Evolutionary conservation across 1,139 yeast genomes (phyloP), one percentile per base, ranked within the genome.

Genomic region (Diutina catenulata): DNA sequence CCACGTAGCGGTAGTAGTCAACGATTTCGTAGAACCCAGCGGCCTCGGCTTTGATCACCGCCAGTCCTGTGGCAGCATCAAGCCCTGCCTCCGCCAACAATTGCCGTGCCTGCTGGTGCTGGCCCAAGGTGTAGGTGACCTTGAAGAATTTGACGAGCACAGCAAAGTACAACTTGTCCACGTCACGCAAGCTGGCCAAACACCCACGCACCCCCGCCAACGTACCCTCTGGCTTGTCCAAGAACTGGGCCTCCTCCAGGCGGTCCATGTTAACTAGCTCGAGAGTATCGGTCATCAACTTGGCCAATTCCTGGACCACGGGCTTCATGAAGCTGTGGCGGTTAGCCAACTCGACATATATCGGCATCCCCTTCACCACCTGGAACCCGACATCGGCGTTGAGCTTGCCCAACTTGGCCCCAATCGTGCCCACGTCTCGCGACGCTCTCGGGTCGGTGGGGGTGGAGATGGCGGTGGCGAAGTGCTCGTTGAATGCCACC

Each of bases 1-100:
- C 65, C 4, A 55, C 44, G 41, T 50, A 64, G 37, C 53, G 52
- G 42, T 59, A 62, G 40, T 45, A 62, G 36, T 52, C 45, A 8
- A 56, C 47, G 22, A 62, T 39, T 20, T 51, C 53, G 5, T 44
- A 41, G 18, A 52, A 50, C 24, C 49, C 50, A 13, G 53, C 44
- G 1, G 46, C 33, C 4, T 42, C 33, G 5, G 44, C 40, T 22
- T 48, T 42, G 11, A 56, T 44, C 9, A 55, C 38, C 2, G 44
- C 41, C n/a, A 57, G 39, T 1, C 42, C 10, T 46, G 28, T 19
- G 39, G 35, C 15, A 20, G 20, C 6, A 39, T 26, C 11, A 38
- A 27, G 10, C 36, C 36, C 3, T 26, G 29, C 2, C 15, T 19
- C 18, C 28, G 8, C 10, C 40, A 55, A 15, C 14, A 59, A 44